Base-by-base conservation (phyloP, 805 yeast species). In the Saturnispora sanitii region DNA sequence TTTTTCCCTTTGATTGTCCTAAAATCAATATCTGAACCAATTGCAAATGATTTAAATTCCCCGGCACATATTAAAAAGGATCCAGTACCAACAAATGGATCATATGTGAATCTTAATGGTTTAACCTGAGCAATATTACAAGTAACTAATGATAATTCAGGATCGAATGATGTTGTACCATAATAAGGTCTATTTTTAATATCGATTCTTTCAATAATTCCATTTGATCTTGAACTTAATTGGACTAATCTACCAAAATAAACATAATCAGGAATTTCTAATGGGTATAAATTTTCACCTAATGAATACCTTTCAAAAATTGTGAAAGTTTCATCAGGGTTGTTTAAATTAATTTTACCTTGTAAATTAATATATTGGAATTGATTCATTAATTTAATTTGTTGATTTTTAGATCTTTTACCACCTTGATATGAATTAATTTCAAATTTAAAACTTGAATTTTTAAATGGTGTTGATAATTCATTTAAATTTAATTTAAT, bases 11-110 rank as follows among this genome's bases (percentile, higher is more conserved):
- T 74, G 53, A 90, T 64, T 16, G 72, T 67, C 35, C 95, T 69
- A 4, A 84, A 79, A 57, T 92, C 97, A 39, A 92, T 88, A 58
- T 92, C 98, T 0, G 95, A 79, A 0, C 97, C 97, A 31, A 82
- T 62, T 0, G 85, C 74, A 8, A 77, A 51, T 0, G 90, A 92
- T 2, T 95, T 95, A 57, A 75, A 86, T 47, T 80, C 74, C 0
- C 88, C 85, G 11, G 87, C 94, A 1, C 96, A 88, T 1, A 86
- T 81, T 30, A 90, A 65, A 54, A 92, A 92, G 17, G 96, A 85
- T 0, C 98, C 98, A 0, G 98, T 92, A 0, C 98, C 98, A 3
- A 84, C 86, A 63, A 92, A 92, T 19, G 98, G 98, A 60, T 92
- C 98, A 55, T 85, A 90, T 55, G 82, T 74, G 3, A 87, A 54